These are phyloP conservation scores for Aspergillus tanneri DNA, from an alignment of 2,329 filamentous ascomycete species.

Conservation along the genomic window DNA sequence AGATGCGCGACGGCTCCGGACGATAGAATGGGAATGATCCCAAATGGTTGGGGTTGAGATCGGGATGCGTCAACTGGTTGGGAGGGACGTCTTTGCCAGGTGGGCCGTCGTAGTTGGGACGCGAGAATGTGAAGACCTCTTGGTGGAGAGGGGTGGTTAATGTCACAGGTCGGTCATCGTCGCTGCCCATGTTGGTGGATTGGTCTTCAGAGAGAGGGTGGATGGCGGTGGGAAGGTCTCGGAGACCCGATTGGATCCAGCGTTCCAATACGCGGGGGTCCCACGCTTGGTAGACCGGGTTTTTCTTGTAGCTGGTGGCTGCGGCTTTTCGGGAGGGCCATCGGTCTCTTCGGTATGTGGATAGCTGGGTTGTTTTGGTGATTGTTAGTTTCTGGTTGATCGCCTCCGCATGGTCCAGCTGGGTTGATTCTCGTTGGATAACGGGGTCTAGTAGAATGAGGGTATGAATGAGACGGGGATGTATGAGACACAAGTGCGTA, in stretches of 20 bases:
- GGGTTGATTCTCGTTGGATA: constrained; percentile 56
- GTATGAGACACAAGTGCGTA: constrained; percentile 68
- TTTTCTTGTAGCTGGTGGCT: constrained; percentile 63
- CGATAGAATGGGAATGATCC: constrained; percentile 46
- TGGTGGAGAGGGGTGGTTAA: constrained; percentile 79
- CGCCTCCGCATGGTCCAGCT: constrained; percentile 29
- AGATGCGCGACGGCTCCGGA: constrained; percentile 41
- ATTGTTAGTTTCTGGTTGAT: constrained; percentile 26
- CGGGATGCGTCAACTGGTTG: constrained; percentile 47
- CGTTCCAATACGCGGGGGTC: constrained; percentile 73
- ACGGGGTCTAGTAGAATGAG: constrained; percentile 84
- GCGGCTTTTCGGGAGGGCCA: constrained; percentile 79
- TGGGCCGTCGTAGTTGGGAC: constrained; percentile 61
- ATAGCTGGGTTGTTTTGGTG: constrained; percentile 51
- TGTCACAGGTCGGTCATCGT: constrained; percentile 57
- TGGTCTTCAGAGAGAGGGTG: constrained; percentile 29
- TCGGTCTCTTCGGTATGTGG: constrained; percentile 69
- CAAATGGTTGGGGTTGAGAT: constrained; percentile 39
- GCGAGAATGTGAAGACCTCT: constrained; percentile 63
- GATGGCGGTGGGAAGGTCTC: constrained; percentile 65
- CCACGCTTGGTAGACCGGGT: constrained; percentile 78
- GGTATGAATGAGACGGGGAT: constrained; percentile 75
- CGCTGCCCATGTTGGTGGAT: constrained; percentile 9
- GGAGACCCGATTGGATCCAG: constrained; percentile 72
- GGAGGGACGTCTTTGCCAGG: constrained; percentile 34